Percentiles rank a stretch among this genome's conserved stretches.
phyloP scores from a whole-genome alignment of 257 asterid species.

The Scutellaria minor region DNA sequence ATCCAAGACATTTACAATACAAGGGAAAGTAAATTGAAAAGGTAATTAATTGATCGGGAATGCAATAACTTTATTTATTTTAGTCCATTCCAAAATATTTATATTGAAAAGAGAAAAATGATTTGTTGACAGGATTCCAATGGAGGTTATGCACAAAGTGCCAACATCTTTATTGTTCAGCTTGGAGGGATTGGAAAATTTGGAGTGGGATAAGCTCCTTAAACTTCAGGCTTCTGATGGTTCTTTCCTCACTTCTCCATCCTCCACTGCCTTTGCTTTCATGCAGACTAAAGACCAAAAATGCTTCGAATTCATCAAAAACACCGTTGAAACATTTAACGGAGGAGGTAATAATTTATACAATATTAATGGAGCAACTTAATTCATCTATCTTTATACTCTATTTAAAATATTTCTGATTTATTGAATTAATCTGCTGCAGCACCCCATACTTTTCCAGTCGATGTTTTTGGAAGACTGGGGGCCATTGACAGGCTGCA shows the following conservation, averaged over 20 bases:
- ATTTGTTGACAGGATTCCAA: slow-evolving; percentile 50
- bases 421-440: not conserved
- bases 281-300: slow-evolving; percentile 50
- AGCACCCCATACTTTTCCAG: slow-evolving; percentile 51
- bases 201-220: slow-evolving; percentile 56
- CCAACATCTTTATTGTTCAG: slow-evolving; percentile 47
- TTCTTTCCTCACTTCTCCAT: slow-evolving; percentile 56
- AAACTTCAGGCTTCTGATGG: slow-evolving; percentile 49
- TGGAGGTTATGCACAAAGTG: slow-evolving; percentile 40
- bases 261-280: slow-evolving; percentile 55
- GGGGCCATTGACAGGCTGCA: slow-evolving; percentile 59
- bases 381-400: too few relatives aligned
- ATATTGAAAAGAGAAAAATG: not conserved
- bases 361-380: too few relatives aligned
- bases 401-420: not conserved
- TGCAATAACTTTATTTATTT: not conserved
- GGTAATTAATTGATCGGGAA: not conserved
- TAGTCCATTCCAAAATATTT: not conserved
- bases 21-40: not conserved
- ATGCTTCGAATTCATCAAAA: slow-evolving; percentile 40
- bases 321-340: slow-evolving; percentile 32
- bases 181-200: slow-evolving; percentile 49
- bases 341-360: slow-evolving; percentile 50
- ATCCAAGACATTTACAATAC: not conserved
- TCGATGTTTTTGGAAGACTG: slow-evolving; percentile 46